Percentiles rank a stretch among this genome's conserved stretches.
Evolutionary conservation across 495 filamentous ascomycete species (phyloP).

Genomic region (Corynascus novoguineensis): DNA sequence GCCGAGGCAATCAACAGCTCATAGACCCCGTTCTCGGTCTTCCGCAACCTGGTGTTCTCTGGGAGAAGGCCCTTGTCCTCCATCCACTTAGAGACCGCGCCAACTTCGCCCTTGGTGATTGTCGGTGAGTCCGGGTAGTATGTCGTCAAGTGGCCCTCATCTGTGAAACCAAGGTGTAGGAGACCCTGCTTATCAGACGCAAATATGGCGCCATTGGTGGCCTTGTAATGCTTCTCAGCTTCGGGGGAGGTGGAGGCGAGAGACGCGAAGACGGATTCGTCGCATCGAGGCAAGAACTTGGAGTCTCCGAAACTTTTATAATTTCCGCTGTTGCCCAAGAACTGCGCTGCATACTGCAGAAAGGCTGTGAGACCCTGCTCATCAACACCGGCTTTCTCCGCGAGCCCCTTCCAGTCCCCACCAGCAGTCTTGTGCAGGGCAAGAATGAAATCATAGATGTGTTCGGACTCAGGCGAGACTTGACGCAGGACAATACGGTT

Average conservation of each 20-base stretch:
- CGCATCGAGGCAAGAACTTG: constrained; percentile 84
- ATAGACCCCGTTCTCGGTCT: constrained; percentile 64
- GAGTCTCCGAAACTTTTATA: constrained; percentile 95
- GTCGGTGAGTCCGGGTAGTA: constrained; percentile 87
- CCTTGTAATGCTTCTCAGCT: constrained; percentile 60
- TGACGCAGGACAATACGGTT: constrained; percentile 83
- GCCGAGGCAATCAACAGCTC: constrained; percentile 83
- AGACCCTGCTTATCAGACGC: constrained; percentile 57
- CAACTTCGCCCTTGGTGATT: constrained; percentile 83
- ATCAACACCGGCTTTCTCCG: constrained; percentile 61
- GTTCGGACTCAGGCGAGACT: constrained; percentile 82
- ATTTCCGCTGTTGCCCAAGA: constrained; percentile 88
- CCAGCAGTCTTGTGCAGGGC: constrained; percentile 63
- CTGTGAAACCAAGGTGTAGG: constrained; percentile 82
- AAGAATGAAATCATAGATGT: constrained; percentile 87
- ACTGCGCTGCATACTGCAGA: constrained; percentile 80
- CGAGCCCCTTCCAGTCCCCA: constrained; percentile 74
- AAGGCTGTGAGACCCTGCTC: constrained; percentile 67
- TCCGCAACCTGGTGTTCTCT: constrained; percentile 84
- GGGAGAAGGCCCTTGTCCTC: constrained; percentile 63
- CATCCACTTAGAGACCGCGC: constrained; percentile 63
- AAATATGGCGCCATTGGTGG: constrained; percentile 69
- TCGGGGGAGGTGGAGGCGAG: constrained; percentile 60
- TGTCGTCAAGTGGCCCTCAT: constrained; percentile 75
- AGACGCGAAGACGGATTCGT: constrained; percentile 58